Evolutionary conservation across 768 basidiomycete genomes (phyloP), one percentile per base, ranked within the genome.

Genomic region (Suillus subaureus): DNA sequence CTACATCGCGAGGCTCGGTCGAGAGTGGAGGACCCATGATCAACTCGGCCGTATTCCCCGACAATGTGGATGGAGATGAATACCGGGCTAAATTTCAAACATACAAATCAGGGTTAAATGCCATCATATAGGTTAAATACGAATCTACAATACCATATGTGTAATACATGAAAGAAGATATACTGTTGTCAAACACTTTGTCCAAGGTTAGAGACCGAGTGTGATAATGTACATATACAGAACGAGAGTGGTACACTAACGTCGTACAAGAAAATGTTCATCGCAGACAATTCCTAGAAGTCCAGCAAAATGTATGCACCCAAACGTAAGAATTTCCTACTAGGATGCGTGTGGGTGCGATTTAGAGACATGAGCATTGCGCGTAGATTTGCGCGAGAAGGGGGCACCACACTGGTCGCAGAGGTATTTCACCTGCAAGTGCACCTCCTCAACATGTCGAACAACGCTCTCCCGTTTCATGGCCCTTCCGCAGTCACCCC

Each of bases 391-490:
- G 45, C 76, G 75, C 5, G 76, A 70, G 61, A 76, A 76, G 26
- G 39, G 55, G n/a, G 71, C 73, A 1, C n/a, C 1, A 40, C 75
- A 78, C 31, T 52, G 21, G 12, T 68, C 45, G 62, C 75, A 77
- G 6, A 16, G 0, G 37, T 68, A 61, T 52, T 18, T 70, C 33
- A 56, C 47, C 54, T 66, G 65, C 37, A 76, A 68, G 40, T 76
- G 75, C 55, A 33, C 67, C 40, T 76, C 75, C 23, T 68, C 66
- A 21, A 76, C 55, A 21, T 78, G 75, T 21, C 75, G 67, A 31
- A 63, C 26, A 28, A 76, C 33, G 35, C 76, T 75, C 64, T 76
- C 76, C 43, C 61, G 73, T 35, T 66, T 78, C 73, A 78, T 73
- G 0, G 28, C 1, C 31, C 23, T 28, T 4, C 4, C 40, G 42